Evolutionary conservation across 257 asterid species (phyloP).

Genomic region (Hygrophila difformis): DNA sequence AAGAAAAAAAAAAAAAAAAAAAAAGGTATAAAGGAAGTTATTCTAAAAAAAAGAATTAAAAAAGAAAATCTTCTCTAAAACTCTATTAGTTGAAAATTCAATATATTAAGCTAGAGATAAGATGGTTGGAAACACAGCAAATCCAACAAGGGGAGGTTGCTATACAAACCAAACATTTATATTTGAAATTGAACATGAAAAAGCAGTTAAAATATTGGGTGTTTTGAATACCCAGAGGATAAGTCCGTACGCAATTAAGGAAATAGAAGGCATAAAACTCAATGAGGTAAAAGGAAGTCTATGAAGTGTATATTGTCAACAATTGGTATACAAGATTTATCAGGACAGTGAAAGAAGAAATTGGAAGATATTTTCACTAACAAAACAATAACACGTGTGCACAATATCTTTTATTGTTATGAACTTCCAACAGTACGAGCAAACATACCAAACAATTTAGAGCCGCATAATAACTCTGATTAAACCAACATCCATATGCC

Average conservation of each 20-base stretch:
- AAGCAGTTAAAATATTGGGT: neutral
- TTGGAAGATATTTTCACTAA: constrained; percentile 5
- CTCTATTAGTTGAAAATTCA: no score
- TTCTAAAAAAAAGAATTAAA: no score
- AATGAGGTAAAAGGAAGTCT: neutral
- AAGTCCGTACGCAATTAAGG: neutral
- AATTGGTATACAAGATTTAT: neutral
- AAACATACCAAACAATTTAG: constrained; percentile 72
- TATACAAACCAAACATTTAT: no score
- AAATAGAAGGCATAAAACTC: constrained; percentile 7
- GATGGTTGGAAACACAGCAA: no score
- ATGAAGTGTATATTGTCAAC: constrained; percentile 6
- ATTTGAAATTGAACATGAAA: no score
- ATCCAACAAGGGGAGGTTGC: no score
- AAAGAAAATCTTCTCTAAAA: no score
- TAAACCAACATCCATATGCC: constrained; percentile 93
- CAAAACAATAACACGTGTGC: constrained; percentile 1
- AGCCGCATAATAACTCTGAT: constrained; percentile 62
- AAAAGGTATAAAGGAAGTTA: no score
- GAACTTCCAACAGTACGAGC: neutral
- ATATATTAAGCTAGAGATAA: no score
- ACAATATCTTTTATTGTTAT: neutral
- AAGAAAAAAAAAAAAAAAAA: neutral
- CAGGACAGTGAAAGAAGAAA: constrained; percentile 10
- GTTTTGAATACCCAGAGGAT: no score